Evolutionary conservation across 371 early-diverging fungal species (phyloP), one percentile per base, ranked within the genome.

Genomic region (Zychaea mexicana): DNA sequence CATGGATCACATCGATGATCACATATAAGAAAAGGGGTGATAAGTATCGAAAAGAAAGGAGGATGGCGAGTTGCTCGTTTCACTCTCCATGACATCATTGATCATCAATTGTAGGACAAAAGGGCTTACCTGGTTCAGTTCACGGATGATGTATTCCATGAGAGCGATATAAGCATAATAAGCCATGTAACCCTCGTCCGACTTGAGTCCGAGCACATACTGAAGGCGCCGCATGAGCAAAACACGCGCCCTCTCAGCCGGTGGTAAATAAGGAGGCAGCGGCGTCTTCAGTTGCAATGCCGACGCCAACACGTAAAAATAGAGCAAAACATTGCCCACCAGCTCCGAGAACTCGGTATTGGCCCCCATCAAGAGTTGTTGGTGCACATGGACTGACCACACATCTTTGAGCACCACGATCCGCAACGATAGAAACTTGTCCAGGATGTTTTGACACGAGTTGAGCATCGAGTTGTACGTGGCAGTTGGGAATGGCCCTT

Each of bases 161-260:
- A 89, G 82, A n/a, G 90, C 75, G 7, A 88, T 88, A 64, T 89
- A 92, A 9, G 92, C 90, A 68, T 92, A 92, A 71, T 92, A 93
- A 38, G 90, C 87, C 61, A 92, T 86, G 33, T 90, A 90, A 19
- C 86, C 77, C 17, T 81, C 82, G 19, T 87, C 88, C 31, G 77
- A 77, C 1, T 76, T 71, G 10, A 82, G 79, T 13, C 77, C 82
- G 9, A 85, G 82, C 19, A 78, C 57, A 24, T 81, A 72, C 22
- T 84, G 77, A 13, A 88, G 68, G 36, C 78, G 81, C n/a, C 64
- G 60, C 69, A 87, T 76, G 42, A 87, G 58, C 26, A 66, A 54
- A 32, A 77, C 64, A 30, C 86, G 70, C 0, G 85, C 84, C 26
- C 77, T 69, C 56, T 78, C 73, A 19, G 86, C 83, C 0, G 92